A percentile compares a stretch with the other conserved stretches of the same genome.
Conservation (phyloP, 441 rosid genomes). For the Pelargonium cotyledonis region DNA sequence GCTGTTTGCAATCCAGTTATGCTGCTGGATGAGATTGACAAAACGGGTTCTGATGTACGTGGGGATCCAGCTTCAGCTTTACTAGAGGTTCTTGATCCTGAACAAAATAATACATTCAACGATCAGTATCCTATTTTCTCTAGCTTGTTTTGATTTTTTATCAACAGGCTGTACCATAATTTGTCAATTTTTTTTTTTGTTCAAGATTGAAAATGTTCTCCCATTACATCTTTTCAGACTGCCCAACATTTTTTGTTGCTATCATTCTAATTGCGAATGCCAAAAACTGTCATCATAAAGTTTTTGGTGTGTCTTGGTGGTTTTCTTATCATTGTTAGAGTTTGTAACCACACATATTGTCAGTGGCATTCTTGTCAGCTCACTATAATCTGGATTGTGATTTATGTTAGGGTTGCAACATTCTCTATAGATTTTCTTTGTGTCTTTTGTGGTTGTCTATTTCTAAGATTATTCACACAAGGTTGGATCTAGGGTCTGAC, state of each 20-base stretch:
- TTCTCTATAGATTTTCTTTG: neutral
- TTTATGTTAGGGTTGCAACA: neutral
- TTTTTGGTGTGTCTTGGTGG: neutral
- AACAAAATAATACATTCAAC: constrained; percentile 86
- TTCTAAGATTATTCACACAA: neutral
- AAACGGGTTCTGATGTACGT: constrained; percentile 95
- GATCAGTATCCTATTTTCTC: constrained; percentile 85
- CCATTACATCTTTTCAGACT: neutral
- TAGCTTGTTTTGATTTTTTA: constrained; percentile 11
- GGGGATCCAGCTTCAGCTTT: constrained; percentile 99
- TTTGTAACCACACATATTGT: neutral
- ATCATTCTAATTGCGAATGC: neutral
- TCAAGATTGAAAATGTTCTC: neutral
- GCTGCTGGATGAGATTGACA: constrained; percentile 97
- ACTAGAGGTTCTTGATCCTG: constrained; percentile 97
- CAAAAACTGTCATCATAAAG: neutral
- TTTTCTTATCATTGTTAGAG: constrained; percentile 1
- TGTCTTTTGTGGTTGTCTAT: neutral
- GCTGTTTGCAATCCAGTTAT: constrained; percentile 97
- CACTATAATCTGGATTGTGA: neutral
- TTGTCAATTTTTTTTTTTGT: neutral
- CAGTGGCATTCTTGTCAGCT: neutral
- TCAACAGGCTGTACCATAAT: neutral
- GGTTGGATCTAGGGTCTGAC: constrained; percentile 1
- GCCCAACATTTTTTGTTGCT: too few relatives aligned